phyloP scores from a whole-genome alignment of 768 basidiomycete genomes.

The Amanita subjunquillea region DNA sequence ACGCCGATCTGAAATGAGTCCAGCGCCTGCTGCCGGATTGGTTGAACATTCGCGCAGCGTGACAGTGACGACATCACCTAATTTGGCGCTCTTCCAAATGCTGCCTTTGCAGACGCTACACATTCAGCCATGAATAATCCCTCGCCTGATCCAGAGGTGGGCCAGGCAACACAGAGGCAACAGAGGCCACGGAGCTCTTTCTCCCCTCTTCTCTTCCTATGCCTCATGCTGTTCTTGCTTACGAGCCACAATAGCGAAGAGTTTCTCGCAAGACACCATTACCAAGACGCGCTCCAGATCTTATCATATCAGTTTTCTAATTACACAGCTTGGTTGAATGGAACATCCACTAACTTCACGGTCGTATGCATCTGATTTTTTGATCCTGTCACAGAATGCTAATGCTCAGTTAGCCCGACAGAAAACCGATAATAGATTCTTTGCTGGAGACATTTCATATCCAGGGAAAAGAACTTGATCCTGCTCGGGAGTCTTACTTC shows the following conservation, averaged over 20 bases:
- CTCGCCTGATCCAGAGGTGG: slow-evolving; percentile 29
- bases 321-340: slow-evolving; percentile 68
- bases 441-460: slow-evolving; percentile 41
- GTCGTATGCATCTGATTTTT: slow-evolving; percentile 32
- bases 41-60: slow-evolving; percentile 23
- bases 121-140: slow-evolving; percentile 14
- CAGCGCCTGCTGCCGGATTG: slow-evolving; percentile 43
- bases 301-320: slow-evolving; percentile 57
- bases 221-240: slow-evolving; percentile 69
- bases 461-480: slow-evolving; percentile 32
- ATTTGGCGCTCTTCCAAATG: background rate
- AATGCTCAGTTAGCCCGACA: slow-evolving; percentile 30
- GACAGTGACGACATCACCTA: background rate
- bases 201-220: slow-evolving; percentile 65
- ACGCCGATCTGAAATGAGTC: slow-evolving; percentile 45
- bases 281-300: slow-evolving; percentile 51
- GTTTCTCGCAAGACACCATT: slow-evolving; percentile 49
- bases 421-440: slow-evolving; percentile 29
- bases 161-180: slow-evolving; percentile 16
- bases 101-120: slow-evolving; percentile 9
- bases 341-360: slow-evolving; percentile 53
- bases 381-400: background rate
- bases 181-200: slow-evolving; percentile 45
- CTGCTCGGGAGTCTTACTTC: slow-evolving; percentile 47
- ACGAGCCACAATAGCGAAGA: slow-evolving; percentile 68